Conservation (phyloP, 331 rosid species). For the Acacia pycnantha region DNA sequence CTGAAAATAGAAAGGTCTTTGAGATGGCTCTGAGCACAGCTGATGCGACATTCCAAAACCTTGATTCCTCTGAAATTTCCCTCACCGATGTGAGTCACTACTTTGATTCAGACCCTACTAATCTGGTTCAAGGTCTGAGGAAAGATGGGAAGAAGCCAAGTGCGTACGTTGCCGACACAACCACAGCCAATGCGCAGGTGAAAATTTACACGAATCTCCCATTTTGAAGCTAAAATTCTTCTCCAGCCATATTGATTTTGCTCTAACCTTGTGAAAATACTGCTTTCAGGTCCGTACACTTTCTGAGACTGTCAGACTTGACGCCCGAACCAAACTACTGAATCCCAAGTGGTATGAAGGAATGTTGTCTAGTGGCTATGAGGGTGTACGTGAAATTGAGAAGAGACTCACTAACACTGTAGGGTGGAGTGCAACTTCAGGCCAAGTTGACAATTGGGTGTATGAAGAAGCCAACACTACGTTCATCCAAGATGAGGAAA, state of each 20-base stretch:
- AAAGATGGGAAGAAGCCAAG: conserved; percentile 96
- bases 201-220: conserved; percentile 11
- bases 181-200: conserved; percentile 98
- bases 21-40: conserved; percentile 99
- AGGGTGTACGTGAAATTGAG: conserved; percentile 95
- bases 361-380: conserved; percentile 87
- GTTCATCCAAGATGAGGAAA: conserved; percentile 67
- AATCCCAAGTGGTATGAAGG: conserved; percentile 98
- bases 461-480: conserved; percentile 95
- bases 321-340: conserved; percentile 87
- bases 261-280: conserved; percentile 19
- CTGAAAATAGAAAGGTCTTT: conserved; percentile 82
- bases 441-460: conserved; percentile 99
- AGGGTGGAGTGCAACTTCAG: conserved; percentile 99
- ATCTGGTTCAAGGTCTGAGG: conserved; percentile 87
- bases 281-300: conserved; percentile 77
- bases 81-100: conserved; percentile 97
- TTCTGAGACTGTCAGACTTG: conserved; percentile 84
- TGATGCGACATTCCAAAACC: conserved; percentile 94
- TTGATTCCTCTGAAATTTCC: conserved; percentile 93
- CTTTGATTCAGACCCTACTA: conserved; percentile 95
- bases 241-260: neutral
- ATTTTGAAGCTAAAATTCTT: conserved; percentile 4
- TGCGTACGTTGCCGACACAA: conserved; percentile 91
- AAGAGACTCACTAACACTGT: conserved; percentile 93